A percentile compares a stretch with the other conserved stretches of the same genome.
Conservation (phyloP, 805 yeast species). For the Sugiyamaella smithiae region DNA sequence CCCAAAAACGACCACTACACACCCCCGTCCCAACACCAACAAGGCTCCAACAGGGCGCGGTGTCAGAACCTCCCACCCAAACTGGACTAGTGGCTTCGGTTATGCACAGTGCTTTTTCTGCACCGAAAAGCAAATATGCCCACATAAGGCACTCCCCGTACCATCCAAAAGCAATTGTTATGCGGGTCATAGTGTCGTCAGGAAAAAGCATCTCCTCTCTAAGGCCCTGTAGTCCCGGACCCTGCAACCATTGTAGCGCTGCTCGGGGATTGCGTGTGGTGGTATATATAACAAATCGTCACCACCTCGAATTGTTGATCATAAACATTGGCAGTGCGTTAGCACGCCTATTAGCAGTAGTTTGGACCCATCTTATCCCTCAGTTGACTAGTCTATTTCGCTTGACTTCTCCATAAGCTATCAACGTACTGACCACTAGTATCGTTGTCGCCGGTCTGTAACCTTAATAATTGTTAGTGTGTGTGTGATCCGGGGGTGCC, state of each 20-base stretch:
- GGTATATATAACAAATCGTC: neutral
- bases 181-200: constrained; percentile 1
- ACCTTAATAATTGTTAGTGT: too few relatives aligned
- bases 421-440: too few relatives aligned
- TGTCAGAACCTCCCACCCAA: too few relatives aligned
- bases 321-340: constrained; percentile 2
- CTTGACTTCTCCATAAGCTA: too few relatives aligned
- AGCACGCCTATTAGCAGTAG: neutral
- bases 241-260: constrained; percentile 2
- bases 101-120: constrained; percentile 2
- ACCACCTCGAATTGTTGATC: constrained; percentile 1
- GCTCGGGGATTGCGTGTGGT: constrained; percentile 1
- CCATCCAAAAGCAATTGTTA: neutral
- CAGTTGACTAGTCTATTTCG: too few relatives aligned
- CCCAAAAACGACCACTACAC: too few relatives aligned
- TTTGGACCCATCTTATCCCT: too few relatives aligned
- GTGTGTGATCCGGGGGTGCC: too few relatives aligned
- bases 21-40: too few relatives aligned
- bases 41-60: too few relatives aligned
- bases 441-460: too few relatives aligned
- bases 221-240: neutral
- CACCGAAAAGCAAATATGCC: neutral
- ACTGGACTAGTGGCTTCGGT: neutral
- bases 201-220: constrained; percentile 3
- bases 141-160: neutral